Conservation (phyloP, 75 land plant species). For the Adiantum capillusveneris region DNA sequence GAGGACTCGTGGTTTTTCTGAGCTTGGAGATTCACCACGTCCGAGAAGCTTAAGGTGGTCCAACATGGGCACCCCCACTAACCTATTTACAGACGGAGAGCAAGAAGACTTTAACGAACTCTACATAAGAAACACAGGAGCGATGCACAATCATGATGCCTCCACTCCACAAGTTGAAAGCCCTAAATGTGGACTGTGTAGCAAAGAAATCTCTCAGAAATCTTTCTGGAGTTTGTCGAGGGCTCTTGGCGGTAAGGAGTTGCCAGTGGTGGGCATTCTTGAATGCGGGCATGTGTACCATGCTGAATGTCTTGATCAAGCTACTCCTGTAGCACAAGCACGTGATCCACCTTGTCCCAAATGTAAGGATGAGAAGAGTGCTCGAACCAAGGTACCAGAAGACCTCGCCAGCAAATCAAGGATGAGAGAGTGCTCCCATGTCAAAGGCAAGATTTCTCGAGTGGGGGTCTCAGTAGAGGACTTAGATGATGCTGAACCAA, state of each 20-base stretch:
- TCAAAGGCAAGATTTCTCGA: neutral
- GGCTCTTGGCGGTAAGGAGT: constrained; percentile 21
- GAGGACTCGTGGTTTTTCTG: constrained; percentile 19
- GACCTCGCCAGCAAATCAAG: neutral
- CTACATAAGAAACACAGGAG: neutral
- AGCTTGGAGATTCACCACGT: constrained; percentile 14
- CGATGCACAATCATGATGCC: constrained; percentile 6
- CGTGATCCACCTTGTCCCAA: constrained; percentile 29
- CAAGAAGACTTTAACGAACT: neutral
- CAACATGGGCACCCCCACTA: constrained; percentile 6
- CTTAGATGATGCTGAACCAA: neutral
- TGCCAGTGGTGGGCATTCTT: constrained; percentile 22
- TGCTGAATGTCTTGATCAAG: constrained; percentile 26
- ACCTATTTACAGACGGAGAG: neutral
- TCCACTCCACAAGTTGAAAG: constrained; percentile 22
- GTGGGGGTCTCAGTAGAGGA: neutral
- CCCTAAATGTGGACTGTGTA: constrained; percentile 68
- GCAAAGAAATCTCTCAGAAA: constrained; percentile 50
- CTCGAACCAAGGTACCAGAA: neutral
- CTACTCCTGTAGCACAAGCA: constrained; percentile 14
- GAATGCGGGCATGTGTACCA: constrained; percentile 24
- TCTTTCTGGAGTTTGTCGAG: constrained; percentile 52
- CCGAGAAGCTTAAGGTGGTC: constrained; percentile 23
- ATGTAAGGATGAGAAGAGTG: constrained; percentile 5
- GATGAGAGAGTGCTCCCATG: neutral